phyloP scores from a whole-genome alignment of 2,329 filamentous ascomycete genomes.

The Alternaria atra region DNA sequence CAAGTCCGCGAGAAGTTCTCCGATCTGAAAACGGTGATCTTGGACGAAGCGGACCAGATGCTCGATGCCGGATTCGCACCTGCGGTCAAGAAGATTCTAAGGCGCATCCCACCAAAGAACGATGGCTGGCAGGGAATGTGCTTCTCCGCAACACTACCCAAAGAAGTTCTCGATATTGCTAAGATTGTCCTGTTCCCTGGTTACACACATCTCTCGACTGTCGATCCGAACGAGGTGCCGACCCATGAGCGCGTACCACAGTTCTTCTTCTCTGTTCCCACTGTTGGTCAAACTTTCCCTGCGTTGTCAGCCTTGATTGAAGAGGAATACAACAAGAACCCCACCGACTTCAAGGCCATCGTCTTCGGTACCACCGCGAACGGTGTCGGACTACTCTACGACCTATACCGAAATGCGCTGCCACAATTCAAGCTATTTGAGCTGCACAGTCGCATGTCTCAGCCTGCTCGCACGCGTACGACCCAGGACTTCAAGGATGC shows the following conservation, averaged over 20 bases:
- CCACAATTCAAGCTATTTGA: slow-evolving; percentile 52
- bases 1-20: slow-evolving; percentile 57
- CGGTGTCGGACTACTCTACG: slow-evolving; percentile 55
- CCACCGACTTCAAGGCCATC: slow-evolving; percentile 56
- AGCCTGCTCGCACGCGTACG: slow-evolving; percentile 54
- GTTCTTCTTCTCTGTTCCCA: slow-evolving; percentile 56
- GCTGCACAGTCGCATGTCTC: slow-evolving; percentile 56
- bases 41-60: slow-evolving; percentile 57
- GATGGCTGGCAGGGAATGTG: slow-evolving; percentile 61
- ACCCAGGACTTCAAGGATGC: slow-evolving; percentile 58
- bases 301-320: slow-evolving; percentile 57
- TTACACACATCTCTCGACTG: slow-evolving; percentile 55
- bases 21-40: slow-evolving; percentile 56
- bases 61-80: slow-evolving; percentile 63
- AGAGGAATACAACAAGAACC: slow-evolving; percentile 52
- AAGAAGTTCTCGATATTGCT: slow-evolving; percentile 56
- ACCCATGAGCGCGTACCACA: slow-evolving; percentile 61
- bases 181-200: slow-evolving; percentile 55
- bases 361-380: slow-evolving; percentile 60
- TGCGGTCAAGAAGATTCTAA: slow-evolving; percentile 62
- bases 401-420: slow-evolving; percentile 48
- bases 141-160: slow-evolving; percentile 58
- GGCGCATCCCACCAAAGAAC: slow-evolving; percentile 60
- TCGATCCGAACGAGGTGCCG: slow-evolving; percentile 56
- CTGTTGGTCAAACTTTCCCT: slow-evolving; percentile 56